Conservation (phyloP, 179 eudicot genomes). For the Silene coronaria region DNA sequence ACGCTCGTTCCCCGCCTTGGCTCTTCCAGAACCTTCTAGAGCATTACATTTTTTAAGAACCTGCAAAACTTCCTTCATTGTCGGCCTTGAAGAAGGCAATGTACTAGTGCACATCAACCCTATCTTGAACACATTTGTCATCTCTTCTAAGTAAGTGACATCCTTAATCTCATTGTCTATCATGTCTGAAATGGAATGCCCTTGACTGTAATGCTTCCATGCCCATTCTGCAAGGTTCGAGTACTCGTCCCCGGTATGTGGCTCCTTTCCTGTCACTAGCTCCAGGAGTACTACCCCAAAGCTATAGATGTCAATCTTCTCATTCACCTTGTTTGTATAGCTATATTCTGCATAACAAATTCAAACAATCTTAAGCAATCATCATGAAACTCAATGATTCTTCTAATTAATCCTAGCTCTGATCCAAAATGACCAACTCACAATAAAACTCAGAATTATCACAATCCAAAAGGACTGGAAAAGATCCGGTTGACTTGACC, state of each 20-base stretch:
- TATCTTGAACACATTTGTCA: conserved; percentile 50
- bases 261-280: conserved; percentile 58
- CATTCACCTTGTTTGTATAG: conserved; percentile 42
- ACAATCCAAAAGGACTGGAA: no score
- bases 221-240: conserved; percentile 52
- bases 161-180: conserved; percentile 50
- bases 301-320: conserved; percentile 67
- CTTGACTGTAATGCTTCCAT: conserved; percentile 44
- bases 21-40: conserved; percentile 21
- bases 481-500: no score
- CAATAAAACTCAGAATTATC: no score
- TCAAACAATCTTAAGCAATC: background rate
- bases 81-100: conserved; percentile 55
- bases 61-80: conserved; percentile 67
- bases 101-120: conserved; percentile 66
- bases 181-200: conserved; percentile 34
- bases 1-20: conserved; percentile 28
- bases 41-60: conserved; percentile 36
- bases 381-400: no score
- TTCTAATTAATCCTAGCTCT: no score
- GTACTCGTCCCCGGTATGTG: conserved; percentile 38
- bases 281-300: conserved; percentile 72
- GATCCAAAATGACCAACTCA: no score
- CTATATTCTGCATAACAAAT: conserved; percentile 47
- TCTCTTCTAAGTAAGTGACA: conserved; percentile 39